Percentiles rank a stretch among this genome's conserved stretches.
phyloP scores from a whole-genome alignment of 1,139 yeast genomes.

The Candida pseudocylindracea region DNA sequence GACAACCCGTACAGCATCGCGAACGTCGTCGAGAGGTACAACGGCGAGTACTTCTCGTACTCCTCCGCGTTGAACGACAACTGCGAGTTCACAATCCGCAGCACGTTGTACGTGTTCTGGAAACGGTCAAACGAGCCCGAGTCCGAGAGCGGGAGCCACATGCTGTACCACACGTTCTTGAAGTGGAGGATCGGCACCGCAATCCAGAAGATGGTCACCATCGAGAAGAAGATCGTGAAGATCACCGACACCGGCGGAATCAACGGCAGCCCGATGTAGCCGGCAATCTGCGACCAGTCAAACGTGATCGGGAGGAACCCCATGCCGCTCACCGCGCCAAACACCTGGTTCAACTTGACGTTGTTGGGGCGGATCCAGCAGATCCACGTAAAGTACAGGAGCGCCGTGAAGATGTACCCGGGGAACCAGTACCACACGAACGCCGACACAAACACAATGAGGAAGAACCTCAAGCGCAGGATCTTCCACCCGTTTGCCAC shows the following conservation, averaged over 20 bases:
- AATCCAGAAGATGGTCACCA: slow-evolving; percentile 16
- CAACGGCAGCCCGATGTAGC: slow-evolving; percentile 40
- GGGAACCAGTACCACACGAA: slow-evolving; percentile 19
- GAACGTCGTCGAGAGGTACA: slow-evolving; percentile 41
- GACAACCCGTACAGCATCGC: slow-evolving; percentile 39
- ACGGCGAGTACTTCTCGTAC: slow-evolving; percentile 30
- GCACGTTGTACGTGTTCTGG: slow-evolving; percentile 13
- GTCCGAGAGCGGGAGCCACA: slow-evolving; percentile 19
- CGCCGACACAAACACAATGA: slow-evolving; percentile 2
- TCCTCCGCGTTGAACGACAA: slow-evolving; percentile 20
- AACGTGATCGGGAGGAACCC: slow-evolving; percentile 32
- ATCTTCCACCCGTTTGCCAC: slow-evolving; percentile 13
- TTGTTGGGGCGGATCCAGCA: slow-evolving; percentile 13
- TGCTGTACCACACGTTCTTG: slow-evolving; percentile 19
- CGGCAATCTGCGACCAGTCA: slow-evolving; percentile 23
- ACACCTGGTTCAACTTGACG: slow-evolving; percentile 34
- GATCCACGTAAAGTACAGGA: slow-evolving; percentile 10
- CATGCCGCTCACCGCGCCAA: slow-evolving; percentile 35
- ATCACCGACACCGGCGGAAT: slow-evolving; percentile 42
- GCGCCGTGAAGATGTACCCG: slow-evolving; percentile 10
- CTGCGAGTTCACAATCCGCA: slow-evolving; percentile 17
- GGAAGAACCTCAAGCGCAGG: slow-evolving; percentile 7
- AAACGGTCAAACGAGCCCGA: slow-evolving; percentile 16
- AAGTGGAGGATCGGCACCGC: slow-evolving; percentile 19
- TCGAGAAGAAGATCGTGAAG: slow-evolving; percentile 18